Evolutionary conservation across 2,329 filamentous ascomycete species (phyloP), one percentile per base, ranked within the genome.

Genomic region (Coniochaeta sp.): DNA sequence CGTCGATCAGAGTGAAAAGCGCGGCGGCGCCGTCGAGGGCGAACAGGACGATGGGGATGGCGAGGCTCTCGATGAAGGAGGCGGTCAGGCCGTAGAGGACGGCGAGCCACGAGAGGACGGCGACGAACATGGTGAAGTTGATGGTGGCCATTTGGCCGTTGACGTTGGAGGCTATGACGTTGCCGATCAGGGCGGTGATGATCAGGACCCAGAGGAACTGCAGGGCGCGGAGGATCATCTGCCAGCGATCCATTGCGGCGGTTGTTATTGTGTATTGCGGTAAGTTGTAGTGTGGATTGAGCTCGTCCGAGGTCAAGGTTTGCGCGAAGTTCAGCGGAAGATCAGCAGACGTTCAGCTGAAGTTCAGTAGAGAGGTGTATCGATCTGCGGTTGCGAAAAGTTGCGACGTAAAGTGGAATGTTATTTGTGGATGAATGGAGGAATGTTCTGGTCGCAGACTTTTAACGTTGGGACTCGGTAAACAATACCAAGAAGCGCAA

Each of bases 61-160:
- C 52, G 57, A 70, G 58, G 54, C 64, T 60, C 56, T 83, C 79
- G 64, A 85, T 73, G 67, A 89, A 75, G 28, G 79, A 73, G 3
- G 81, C 78, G 7, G 77, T 79, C 3, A 89, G 74, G 60, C 89
- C 86, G 71, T 83, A 86, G 57, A 92, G 71, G 42, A 85, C 74
- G 52, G 82, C 81, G 34, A 91, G 68, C 86, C 89, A 89, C 47
- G 81, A 81, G 63, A 90, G 78, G 0, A 83, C 81, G 38, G 83
- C 79, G 64, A 88, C 84, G 72, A 92, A 93, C 77, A 93, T 88
- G 73, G 83, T 79, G 70, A 83, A 86, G 75, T 85, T 85, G 72
- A 86, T 70, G 64, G 81, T 76, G n/a, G 79, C 73, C 62, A 73
- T 24, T 67, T 68, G 22, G 75, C 70, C 79, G 66, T 76, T 70